Base-by-base conservation (phyloP, 1,284 basidiomycete genomes). In the Trichosporon sp. region DNA sequence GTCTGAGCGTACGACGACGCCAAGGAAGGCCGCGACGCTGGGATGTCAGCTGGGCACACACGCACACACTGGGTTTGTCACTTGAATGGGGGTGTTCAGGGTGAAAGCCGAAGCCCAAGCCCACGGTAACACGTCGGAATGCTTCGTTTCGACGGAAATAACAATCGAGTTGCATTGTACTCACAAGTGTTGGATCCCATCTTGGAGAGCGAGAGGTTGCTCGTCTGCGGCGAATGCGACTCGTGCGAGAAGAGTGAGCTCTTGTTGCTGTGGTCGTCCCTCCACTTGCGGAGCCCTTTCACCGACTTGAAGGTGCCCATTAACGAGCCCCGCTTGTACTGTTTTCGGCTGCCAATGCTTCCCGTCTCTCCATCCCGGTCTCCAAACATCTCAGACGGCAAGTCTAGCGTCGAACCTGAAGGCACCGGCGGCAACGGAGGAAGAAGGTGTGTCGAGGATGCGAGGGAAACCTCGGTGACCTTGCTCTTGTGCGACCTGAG, bases 291-390 rank as follows among this genome's bases (percentile, higher is more conserved):
- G 31, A 75, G 70, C 7, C 72, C 69, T 71, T 71, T 75, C 56
- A 76, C 63, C n/a, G 51, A 54, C 68, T 75, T 75, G 74, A 78
- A 73, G 4, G 76, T 73, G 19, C 73, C 70, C 71, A 78, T 76
- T 38, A 79, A 35, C 1, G 75, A 75, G 7, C 75, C 74, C 64
- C 76, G 74, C 71, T 74, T 77, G 63, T 68, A 70, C 56, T 68
- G 71, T 21, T 63, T 63, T 32, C 32, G 59, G 32, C 59, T 63
- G 31, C 59, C 59, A 6, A 19, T 19, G 65, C 71, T 64, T 46
- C 70, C 5, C 48, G 59, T 26, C 35, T 73, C 48, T 56, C 26
- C n/a, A 40, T 71, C 63, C 11, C 40, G 38, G 35, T 71, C 65
- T 37, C 65, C 70, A 19, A 69, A 74, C 73, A 74, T 71, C 12